phyloP scores from a whole-genome alignment of 176 grass and related monocot species.

The Otatea glauca region DNA sequence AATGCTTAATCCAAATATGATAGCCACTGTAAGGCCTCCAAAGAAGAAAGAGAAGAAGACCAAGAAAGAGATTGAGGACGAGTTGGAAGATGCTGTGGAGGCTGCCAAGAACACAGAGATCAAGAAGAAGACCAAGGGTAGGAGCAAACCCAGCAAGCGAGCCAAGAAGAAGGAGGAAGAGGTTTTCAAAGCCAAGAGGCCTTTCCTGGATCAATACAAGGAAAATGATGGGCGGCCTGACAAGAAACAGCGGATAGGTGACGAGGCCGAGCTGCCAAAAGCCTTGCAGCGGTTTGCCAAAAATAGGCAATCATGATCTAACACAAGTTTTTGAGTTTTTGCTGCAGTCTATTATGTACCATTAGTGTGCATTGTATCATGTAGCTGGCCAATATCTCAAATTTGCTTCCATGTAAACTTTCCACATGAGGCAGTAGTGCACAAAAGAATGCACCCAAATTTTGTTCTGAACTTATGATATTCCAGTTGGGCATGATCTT shows the following conservation, averaged over 20 bases:
- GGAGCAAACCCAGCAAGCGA: constrained; percentile 84
- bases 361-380: background rate
- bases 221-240: constrained; percentile 26
- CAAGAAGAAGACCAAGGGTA: constrained; percentile 98
- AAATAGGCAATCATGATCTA: constrained; percentile 43
- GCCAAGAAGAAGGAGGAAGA: constrained; percentile 75
- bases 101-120: constrained; percentile 56
- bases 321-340: background rate
- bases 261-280: constrained; percentile 59
- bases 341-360: constrained; percentile 1
- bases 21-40: constrained; percentile 61
- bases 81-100: constrained; percentile 64
- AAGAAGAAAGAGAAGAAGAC: constrained; percentile 65
- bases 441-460: background rate
- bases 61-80: constrained; percentile 63
- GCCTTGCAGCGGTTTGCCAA: constrained; percentile 72
- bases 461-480: constrained; percentile 19
- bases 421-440: background rate
- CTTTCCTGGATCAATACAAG: constrained; percentile 59
- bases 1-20: constrained; percentile 78
- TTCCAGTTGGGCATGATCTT: constrained; percentile 10
- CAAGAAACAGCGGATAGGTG: constrained; percentile 55
- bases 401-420: constrained; percentile 21
- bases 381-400: constrained; percentile 5
- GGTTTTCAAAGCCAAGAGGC: constrained; percentile 74